Percentiles rank a stretch among this genome's conserved stretches.
Conservation (phyloP, 352 stramenopile species). For the Aphanomyces stellatus region DNA sequence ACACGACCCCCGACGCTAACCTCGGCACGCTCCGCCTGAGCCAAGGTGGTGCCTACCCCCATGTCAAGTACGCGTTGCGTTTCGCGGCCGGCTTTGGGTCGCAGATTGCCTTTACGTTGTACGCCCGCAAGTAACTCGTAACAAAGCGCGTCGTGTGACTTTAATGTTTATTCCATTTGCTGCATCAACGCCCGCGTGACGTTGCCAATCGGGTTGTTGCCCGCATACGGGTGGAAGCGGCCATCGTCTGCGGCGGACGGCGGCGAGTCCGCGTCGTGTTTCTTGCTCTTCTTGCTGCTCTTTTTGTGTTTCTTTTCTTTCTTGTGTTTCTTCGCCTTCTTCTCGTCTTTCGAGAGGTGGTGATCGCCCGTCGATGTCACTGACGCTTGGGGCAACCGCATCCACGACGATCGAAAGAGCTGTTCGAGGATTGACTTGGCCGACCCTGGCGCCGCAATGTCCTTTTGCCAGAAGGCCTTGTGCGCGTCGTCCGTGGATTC, state of each 20-base stretch:
- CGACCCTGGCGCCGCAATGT: neutral
- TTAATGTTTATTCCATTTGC: neutral
- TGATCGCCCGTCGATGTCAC: neutral
- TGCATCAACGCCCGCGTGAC: neutral
- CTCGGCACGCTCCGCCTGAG: constrained; percentile 51
- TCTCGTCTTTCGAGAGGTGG: constrained; percentile 1
- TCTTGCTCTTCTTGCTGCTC: constrained; percentile 11
- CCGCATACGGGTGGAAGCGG: constrained; percentile 5
- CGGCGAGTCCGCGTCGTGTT: neutral
- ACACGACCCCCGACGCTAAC: constrained; percentile 73
- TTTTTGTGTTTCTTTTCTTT: constrained; percentile 19
- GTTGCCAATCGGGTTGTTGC: constrained; percentile 11
- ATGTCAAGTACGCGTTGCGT: constrained; percentile 89
- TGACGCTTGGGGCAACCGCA: neutral
- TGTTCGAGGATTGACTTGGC: constrained; percentile 10
- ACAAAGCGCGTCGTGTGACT: neutral
- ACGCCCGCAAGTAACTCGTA: constrained; percentile 51
- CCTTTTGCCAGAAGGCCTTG: constrained; percentile 14
- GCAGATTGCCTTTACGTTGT: constrained; percentile 95
- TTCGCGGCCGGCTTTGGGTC: constrained; percentile 95
- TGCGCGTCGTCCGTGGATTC: constrained; percentile 2
- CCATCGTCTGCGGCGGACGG: neutral
- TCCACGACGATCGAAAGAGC: constrained; percentile 8
- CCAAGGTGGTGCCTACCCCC: constrained; percentile 46
- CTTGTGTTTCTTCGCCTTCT: constrained; percentile 18